Conservation (phyloP, 805 yeast genomes). For the Scheffersomyces stipitis region DNA sequence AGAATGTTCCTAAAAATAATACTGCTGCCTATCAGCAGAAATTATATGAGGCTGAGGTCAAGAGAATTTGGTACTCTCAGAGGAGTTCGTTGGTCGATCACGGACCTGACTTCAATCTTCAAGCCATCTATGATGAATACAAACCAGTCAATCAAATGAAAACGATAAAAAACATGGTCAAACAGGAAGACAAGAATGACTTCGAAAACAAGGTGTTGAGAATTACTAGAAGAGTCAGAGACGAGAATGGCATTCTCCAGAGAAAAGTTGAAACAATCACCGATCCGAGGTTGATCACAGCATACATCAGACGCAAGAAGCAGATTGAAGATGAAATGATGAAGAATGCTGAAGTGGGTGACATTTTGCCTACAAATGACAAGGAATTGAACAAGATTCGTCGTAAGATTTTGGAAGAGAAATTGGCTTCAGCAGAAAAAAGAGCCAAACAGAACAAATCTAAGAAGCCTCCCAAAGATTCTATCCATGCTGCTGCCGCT, state of each 20-base stretch:
- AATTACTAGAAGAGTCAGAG: conserved; percentile 78
- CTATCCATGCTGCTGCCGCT: conserved; percentile 40
- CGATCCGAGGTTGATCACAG: conserved; percentile 84
- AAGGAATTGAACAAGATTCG: conserved; percentile 78
- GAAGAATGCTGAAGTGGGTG: conserved; percentile 66
- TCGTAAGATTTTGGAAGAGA: conserved; percentile 75
- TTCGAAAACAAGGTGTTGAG: conserved; percentile 26
- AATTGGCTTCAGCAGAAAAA: conserved; percentile 78
- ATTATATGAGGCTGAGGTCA: conserved; percentile 87
- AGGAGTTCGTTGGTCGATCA: conserved; percentile 50
- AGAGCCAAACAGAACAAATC: conserved; percentile 44
- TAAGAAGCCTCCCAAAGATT: conserved; percentile 31
- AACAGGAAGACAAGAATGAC: conserved; percentile 35
- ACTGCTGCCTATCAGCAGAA: conserved; percentile 68
- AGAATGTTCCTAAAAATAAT: conserved; percentile 37
- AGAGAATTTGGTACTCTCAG: conserved; percentile 87
- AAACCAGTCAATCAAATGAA: conserved; percentile 33
- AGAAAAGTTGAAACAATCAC: conserved; percentile 73
- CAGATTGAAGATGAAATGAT: conserved; percentile 55
- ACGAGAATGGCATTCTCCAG: conserved; percentile 82
- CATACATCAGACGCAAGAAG: conserved; percentile 74
- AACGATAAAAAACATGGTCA: conserved; percentile 32
- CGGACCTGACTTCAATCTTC: conserved; percentile 37
- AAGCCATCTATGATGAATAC: conserved; percentile 37
- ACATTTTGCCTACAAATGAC: conserved; percentile 75